Conservation (phyloP, 1,139 yeast genomes). For the Geotrichum cucujoidarum region DNA sequence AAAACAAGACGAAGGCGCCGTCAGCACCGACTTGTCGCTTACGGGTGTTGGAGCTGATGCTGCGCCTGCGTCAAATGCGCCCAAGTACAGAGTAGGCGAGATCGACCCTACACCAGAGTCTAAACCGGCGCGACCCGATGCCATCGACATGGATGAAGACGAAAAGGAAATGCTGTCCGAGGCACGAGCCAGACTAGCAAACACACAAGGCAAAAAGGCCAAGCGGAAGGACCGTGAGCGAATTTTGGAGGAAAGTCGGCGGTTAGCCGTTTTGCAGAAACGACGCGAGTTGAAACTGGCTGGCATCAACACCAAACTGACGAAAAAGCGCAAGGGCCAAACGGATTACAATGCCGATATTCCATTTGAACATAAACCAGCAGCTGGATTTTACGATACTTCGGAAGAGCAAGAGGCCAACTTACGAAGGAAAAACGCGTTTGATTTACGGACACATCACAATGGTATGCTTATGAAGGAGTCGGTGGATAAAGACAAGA, state of each 20-base stretch:
- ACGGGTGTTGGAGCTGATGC: constrained; percentile 58
- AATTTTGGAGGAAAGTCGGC: constrained; percentile 64
- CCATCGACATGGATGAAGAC: constrained; percentile 75
- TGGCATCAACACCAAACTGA: constrained; percentile 59
- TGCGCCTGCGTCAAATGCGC: constrained; percentile 19
- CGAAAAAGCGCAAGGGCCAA: constrained; percentile 46
- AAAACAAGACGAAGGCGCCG: constrained; percentile 34
- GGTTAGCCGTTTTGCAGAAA: constrained; percentile 73
- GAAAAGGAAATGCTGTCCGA: constrained; percentile 90
- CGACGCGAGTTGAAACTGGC: constrained; percentile 83
- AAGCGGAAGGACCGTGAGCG: constrained; percentile 85
- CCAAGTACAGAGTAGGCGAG: constrained; percentile 44
- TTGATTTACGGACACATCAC: constrained; percentile 45
- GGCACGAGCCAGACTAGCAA: constrained; percentile 86
- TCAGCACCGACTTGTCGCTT: constrained; percentile 39
- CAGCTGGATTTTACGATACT: constrained; percentile 65
- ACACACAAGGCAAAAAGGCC: constrained; percentile 93
- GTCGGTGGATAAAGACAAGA: constrained; percentile 32
- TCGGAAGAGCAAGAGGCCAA: constrained; percentile 50
- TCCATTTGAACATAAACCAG: constrained; percentile 73
- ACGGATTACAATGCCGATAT: constrained; percentile 82
- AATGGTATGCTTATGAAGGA: constrained; percentile 47
- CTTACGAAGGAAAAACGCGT: constrained; percentile 39
- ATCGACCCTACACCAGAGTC: constrained; percentile 70
- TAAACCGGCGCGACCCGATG: constrained; percentile 79